Conservation (phyloP, 768 basidiomycete genomes). For the Leccinum sublutescens region DNA sequence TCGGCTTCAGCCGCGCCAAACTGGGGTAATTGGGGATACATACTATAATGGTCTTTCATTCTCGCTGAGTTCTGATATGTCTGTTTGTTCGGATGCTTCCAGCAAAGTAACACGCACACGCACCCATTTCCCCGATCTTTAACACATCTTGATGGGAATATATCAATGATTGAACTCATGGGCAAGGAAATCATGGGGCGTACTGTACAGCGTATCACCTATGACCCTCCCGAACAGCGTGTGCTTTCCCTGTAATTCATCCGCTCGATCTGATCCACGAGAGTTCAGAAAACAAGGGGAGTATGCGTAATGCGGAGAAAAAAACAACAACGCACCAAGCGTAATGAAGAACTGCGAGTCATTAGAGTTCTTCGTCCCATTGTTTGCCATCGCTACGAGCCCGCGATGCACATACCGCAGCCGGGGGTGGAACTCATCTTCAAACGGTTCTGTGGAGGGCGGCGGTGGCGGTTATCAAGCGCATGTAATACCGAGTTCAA, state of each 20-base stretch:
- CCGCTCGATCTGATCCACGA: slow-evolving; percentile 66
- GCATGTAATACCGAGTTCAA: neutral
- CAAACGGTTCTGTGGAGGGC: slow-evolving; percentile 68
- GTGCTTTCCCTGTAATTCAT: slow-evolving; percentile 92
- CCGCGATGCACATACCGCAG: slow-evolving; percentile 89
- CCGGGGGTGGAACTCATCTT: slow-evolving; percentile 92
- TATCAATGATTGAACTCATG: neutral
- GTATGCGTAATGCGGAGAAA: neutral
- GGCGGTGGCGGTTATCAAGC: neutral
- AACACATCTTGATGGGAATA: slow-evolving; percentile 60
- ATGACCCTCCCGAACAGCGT: slow-evolving; percentile 91
- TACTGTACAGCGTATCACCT: slow-evolving; percentile 89
- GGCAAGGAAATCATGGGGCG: slow-evolving; percentile 26
- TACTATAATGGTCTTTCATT: slow-evolving; percentile 82
- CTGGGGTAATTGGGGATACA: slow-evolving; percentile 25
- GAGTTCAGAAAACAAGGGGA: neutral
- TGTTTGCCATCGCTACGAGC: slow-evolving; percentile 92
- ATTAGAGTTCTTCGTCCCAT: slow-evolving; percentile 82
- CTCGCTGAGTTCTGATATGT: slow-evolving; percentile 59
- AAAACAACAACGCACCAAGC: slow-evolving; percentile 52
- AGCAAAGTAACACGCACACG: slow-evolving; percentile 18
- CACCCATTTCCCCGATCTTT: slow-evolving; percentile 90
- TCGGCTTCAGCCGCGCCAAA: neutral
- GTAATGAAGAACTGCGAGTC: slow-evolving; percentile 97
- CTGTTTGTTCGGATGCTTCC: neutral